Evolutionary conservation across 2,329 filamentous ascomycete genomes (phyloP), one percentile per base, ranked within the genome.

Genomic region (Aureobasidium leucospermi): DNA sequence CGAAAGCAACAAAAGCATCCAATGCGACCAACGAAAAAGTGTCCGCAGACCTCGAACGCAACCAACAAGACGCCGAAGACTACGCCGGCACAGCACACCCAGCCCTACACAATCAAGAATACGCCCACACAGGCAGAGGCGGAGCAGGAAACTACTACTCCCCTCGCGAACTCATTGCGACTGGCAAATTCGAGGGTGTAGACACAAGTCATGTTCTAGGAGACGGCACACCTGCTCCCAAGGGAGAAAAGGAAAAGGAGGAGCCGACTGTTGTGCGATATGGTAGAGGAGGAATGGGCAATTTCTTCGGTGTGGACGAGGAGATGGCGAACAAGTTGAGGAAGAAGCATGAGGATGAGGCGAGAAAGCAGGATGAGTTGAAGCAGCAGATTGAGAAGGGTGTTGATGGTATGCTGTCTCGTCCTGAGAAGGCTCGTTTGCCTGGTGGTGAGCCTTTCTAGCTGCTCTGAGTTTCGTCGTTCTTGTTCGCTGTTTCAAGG

Each of bases 61-160:
- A 74, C 56, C 69, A 67, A 51, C 52, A 63, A 10, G 61, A 66
- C 42, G 45, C 65, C 19, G 60, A 64, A 32, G 60, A 36, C 63
- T 53, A 58, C 38, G 62, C 62, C 31, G 60, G 63, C 38, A 62
- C 61, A n/a, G 55, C 61, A 28, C 45, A 57, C 31, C 61, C 61
- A 31, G n/a, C 43, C 9, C 38, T 58, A 19, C 59, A 64, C 39
- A 63, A 68, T 57, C 70, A 71, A 63, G 69, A 74, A 57, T 78
- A 78, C 64, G 74, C 75, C 5, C 73, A 76, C 62, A 73, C 68
- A 53, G 76, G 76, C 38, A 70, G 76, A 42, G 76, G 76, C 42
- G 77, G 77, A 41, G 73, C 74, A 4, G 77, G 76, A 3, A 79
- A 79, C 66, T 77, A 70, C 69, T 78, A 76, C 65, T 71, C 72